Evolutionary conservation across 306 rosid species (phyloP), one percentile per base, ranked within the genome.

Genomic region (Citrullus mucosospermus): DNA sequence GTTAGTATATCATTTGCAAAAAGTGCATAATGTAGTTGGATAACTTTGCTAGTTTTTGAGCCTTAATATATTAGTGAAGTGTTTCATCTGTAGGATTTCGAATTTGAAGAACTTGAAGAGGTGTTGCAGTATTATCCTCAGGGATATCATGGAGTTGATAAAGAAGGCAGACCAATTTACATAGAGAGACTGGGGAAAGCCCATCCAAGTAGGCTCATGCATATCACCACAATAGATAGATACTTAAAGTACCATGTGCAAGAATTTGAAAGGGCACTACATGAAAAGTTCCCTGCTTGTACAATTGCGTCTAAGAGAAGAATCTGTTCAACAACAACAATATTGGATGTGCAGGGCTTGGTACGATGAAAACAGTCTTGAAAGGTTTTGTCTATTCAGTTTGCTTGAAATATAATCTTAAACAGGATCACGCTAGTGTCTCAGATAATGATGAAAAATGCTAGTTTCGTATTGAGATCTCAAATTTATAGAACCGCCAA

Each of bases 341-440:
- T 96, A 80, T 81, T 96, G 87, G 99, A 96, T 80, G 99, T 91
- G 76, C 97, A 96, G 60, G 99, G 99, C 85, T 82, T 96, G 98
- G 99, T 96, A 93, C 62, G 91, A 78, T 79, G 57, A 66, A 34
- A 73, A 79, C 85, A 36, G 50, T 80, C 63, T 71, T 48, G 62
- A 66, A 55, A 65, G 41, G 36, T 38, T 85, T 78, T 9, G 5
- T 55, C 22, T 32, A 69, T 54, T 75, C 66, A 75, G 63, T 75
- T 75, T 75, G 51, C 66, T 55, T 30, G 77, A 72, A 72, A 28
- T 51, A 51, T 72, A 50, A 53, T 72, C 39, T 12, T 51, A 50
- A 50, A 46, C 39, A 71, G 15, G 8, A 71, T 28, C 59, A 71
- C 41, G 28, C 41, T 46, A 2, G 8, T 48, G 58, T 44, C n/a